These are phyloP conservation scores for Histomonas meleagridis DNA, from an alignment of 208 protist genomes.

Conservation along the genomic window DNA sequence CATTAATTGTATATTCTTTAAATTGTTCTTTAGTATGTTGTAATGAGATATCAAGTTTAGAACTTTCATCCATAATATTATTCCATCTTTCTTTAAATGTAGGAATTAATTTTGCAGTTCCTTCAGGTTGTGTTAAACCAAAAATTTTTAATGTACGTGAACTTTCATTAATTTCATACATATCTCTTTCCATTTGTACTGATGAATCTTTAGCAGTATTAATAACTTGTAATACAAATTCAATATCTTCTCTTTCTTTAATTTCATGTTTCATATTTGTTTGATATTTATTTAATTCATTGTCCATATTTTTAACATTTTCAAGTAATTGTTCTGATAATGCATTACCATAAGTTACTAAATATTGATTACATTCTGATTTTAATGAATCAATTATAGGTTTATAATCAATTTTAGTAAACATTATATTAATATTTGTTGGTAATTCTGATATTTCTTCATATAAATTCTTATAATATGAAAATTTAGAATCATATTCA, in stretches of 20 bases:
- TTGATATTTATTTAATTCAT: neutral
- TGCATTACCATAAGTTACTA: neutral
- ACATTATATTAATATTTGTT: neutral
- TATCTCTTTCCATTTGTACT: neutral
- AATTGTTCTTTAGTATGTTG: constrained; percentile 23
- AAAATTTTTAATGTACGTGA: neutral
- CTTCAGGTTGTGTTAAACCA: constrained; percentile 1
- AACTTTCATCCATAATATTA: neutral
- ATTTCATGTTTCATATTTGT: neutral
- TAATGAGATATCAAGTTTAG: neutral
- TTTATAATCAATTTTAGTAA: neutral
- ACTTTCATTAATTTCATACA: constrained; percentile 1
- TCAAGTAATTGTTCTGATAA: neutral
- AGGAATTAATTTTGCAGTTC: neutral
- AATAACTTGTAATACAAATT: constrained; percentile 21
- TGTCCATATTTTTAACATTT: neutral
- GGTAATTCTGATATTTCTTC: neutral
- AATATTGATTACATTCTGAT: neutral
- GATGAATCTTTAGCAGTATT: neutral
- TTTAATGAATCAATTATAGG: constrained; percentile 20
- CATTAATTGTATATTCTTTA: neutral
- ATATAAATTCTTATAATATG: neutral
- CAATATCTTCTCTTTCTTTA: neutral
- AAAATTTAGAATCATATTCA: neutral
- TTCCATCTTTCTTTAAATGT: neutral